Evolutionary conservation across 257 asterid species (phyloP), one percentile per base, ranked within the genome.

Genomic region (Gardenia jasminoides): DNA sequence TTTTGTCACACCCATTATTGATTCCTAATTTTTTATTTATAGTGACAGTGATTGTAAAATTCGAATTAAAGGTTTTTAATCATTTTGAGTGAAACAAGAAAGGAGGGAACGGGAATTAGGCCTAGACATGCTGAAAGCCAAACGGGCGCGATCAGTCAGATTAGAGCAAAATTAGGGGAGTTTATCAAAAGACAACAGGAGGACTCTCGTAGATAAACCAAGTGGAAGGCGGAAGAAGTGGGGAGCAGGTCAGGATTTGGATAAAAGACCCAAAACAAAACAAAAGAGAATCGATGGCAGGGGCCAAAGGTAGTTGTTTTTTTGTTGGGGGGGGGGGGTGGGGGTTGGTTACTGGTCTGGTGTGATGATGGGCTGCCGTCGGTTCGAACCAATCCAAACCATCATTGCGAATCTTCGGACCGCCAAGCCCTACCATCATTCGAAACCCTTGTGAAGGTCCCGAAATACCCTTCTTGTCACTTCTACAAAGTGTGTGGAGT

Each of bases 381-480:
- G 93, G 92, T 84, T 91, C 89, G 91, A 87, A 86, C 92, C 91
- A 90, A 90, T 90, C 94, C 91, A 90, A 83, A 84, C 87, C 92
- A 92, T 92, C 96, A 90, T 93, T 90, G 91, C 92, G 87, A 88
- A 90, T 93, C 91, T 91, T 85, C 79, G 90, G 88, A 85, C 85
- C 88, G 83, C 88, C 81, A 70, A 86, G 85, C 83, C 89, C 87
- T 70, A 72, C 86, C 90, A 83, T 85, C 86, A 84, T 83, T 82
- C 78, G 70, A 24, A 72, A 54, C 36, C 44, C 50, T 20, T 6
- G 12, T 62, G 67, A 82, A 81, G 62, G 84, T 1, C 76, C 92
- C 0, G 48, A 1, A 81, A 50, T 56, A 24, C 86, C 92, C 93
- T 33, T 74, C 31, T 59, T 31, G 5, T 3, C 3, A 36, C 26